A percentile compares a stretch with the other conserved stretches of the same genome.
These are phyloP conservation scores for Curvularia spicifera DNA, from an alignment of 2,329 filamentous ascomycete species.

Conservation along the genomic window DNA sequence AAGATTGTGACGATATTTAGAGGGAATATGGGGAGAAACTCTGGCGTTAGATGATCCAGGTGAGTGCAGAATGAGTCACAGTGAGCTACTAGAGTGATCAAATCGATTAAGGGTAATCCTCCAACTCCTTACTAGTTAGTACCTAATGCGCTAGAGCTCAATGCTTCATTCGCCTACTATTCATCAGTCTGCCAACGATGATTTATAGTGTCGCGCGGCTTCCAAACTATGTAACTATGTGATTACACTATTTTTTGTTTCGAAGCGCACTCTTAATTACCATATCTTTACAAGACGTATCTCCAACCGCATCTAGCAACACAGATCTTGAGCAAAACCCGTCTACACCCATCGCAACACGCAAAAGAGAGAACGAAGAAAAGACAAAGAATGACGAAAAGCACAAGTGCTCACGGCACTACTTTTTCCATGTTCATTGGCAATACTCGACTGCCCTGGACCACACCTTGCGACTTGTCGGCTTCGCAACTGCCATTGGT, in stretches of 20 bases:
- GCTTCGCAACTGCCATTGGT: neutral
- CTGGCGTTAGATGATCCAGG: neutral
- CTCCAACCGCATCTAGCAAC: neutral
- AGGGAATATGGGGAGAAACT: too few relatives aligned
- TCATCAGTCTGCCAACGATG: neutral
- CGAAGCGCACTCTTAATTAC: neutral
- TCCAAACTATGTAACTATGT: neutral
- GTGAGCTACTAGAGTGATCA: neutral
- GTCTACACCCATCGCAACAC: neutral
- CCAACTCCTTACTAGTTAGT: neutral
- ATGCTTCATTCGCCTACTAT: too few relatives aligned
- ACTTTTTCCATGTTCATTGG: constrained; percentile 3
- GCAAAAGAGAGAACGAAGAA: neutral
- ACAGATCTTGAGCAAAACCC: neutral
- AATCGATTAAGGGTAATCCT: neutral
- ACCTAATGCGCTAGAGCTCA: neutral
- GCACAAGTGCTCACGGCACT: neutral
- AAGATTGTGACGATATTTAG: too few relatives aligned
- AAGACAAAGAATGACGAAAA: neutral
- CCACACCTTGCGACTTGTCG: neutral
- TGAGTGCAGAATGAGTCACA: neutral
- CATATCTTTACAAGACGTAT: neutral
- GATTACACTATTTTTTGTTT: neutral
- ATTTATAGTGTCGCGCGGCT: neutral
- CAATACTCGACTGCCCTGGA: neutral